Evolutionary conservation across 1,139 yeast genomes (phyloP), one percentile per base, ranked within the genome.

Genomic region (Saccharomyces hybrid): DNA sequence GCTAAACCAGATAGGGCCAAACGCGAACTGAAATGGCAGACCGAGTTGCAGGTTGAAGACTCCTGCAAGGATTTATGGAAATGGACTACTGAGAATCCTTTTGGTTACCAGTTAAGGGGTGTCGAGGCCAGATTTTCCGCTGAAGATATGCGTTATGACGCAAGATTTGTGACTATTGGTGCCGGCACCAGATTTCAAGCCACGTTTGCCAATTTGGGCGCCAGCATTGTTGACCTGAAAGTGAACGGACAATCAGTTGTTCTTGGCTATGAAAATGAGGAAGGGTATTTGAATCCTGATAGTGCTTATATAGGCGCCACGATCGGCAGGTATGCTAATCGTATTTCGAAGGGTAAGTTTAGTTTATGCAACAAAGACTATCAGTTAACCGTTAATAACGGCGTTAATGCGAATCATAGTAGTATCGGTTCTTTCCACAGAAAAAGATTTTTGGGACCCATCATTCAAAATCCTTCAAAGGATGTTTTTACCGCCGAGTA

Each of bases 41-140:
- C 90, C 2, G 70, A 78, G 60, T 70, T 79, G 28, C 65, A 80
- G 23, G 75, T 87, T 57, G 83, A 81, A 48, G 78, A 79, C 47
- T 89, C 95, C 9, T 86, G 95, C 69, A 71, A 69, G 48, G 93
- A 86, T 68, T 75, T 86, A 60, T 87, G 95, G 95, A 79, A 76
- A 54, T 87, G 95, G 95, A 82, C 89, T 30, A 75, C 79, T 14
- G 75, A 77, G 64, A 84, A 86, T 66, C 93, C 93, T 5, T 76
- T 69, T 62, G 93, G 93, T 5, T 86, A 81, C 64, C 68, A 72
- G 53, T 52, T 63, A 27, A 56, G 59, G 48, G 66, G 66, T 51
- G 61, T 63, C 13, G 59, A 57, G 20, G 56, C 58, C 27, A 28
- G 50, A 23, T 64, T 64, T 49, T 64, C 63, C n/a, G 56, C 54